A percentile compares a stretch with the other conserved stretches of the same genome.
These are phyloP conservation scores for Peniophora sp. DNA, from an alignment of 1,284 basidiomycete genomes.

Conservation along the genomic window DNA sequence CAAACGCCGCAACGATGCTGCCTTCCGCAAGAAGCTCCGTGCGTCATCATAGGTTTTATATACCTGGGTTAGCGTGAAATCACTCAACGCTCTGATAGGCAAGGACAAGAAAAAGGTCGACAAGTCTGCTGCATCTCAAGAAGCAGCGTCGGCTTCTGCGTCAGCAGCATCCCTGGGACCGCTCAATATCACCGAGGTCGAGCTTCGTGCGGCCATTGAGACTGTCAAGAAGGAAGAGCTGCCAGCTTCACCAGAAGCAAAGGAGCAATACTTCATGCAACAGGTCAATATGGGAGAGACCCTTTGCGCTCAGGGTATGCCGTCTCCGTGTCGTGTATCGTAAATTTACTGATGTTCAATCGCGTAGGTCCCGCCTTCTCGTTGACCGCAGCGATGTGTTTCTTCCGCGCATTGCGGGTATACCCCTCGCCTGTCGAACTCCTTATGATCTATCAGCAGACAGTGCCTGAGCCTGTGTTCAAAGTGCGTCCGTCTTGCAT, in stretches of 20 bases:
- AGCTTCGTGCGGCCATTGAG: slow-evolving; percentile 54
- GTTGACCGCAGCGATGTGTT: slow-evolving; percentile 79
- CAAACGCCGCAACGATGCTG: slow-evolving; percentile 80
- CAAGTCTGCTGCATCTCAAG: slow-evolving; percentile 60
- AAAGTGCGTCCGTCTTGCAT: slow-evolving; percentile 44
- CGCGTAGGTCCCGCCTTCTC: slow-evolving; percentile 64
- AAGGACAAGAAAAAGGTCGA: slow-evolving; percentile 87
- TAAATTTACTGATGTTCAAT: neutral
- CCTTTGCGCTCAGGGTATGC: slow-evolving; percentile 69
- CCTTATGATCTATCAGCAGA: slow-evolving; percentile 89
- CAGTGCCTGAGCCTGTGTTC: slow-evolving; percentile 82
- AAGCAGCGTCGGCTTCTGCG: slow-evolving; percentile 34
- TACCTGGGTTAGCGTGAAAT: slow-evolving; percentile 4
- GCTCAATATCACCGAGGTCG: slow-evolving; percentile 32
- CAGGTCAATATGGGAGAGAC: slow-evolving; percentile 87
- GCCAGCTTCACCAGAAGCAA: slow-evolving; percentile 64
- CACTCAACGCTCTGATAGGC: slow-evolving; percentile 36
- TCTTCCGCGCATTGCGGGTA: slow-evolving; percentile 90
- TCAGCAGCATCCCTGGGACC: slow-evolving; percentile 18
- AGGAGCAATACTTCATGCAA: slow-evolving; percentile 86
- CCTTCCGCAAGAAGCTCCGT: slow-evolving; percentile 88
- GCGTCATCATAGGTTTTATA: slow-evolving; percentile 27
- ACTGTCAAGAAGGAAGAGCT: slow-evolving; percentile 56
- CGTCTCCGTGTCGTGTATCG: neutral
- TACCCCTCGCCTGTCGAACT: slow-evolving; percentile 93